A percentile compares a stretch with the other conserved stretches of the same genome.
Conservation (phyloP, 306 rosid species). For the Prunus dulcis region DNA sequence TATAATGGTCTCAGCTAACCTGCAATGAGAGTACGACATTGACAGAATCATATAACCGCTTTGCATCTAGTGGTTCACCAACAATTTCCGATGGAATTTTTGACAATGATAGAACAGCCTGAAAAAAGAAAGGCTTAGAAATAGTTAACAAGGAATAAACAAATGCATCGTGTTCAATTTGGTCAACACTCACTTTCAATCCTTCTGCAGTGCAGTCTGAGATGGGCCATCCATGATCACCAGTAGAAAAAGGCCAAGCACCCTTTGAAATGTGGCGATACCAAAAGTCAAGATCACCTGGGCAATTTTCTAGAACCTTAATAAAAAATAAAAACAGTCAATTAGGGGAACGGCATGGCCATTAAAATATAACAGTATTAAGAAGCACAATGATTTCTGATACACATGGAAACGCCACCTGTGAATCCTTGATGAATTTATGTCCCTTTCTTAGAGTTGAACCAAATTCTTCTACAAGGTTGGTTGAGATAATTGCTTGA, state of each 20-base stretch:
- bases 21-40: slow-evolving; percentile 82
- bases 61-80: slow-evolving; percentile 62
- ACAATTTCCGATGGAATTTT: slow-evolving; percentile 59
- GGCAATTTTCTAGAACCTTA: slow-evolving; percentile 72
- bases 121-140: slow-evolving; percentile 23
- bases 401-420: slow-evolving; percentile 43
- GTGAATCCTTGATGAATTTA: slow-evolving; percentile 62
- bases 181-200: slow-evolving; percentile 48
- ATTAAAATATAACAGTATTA: background rate
- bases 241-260: slow-evolving; percentile 89
- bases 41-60: slow-evolving; percentile 62
- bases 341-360: background rate
- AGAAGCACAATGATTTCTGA: slow-evolving; percentile 12
- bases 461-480: slow-evolving; percentile 64
- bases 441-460: slow-evolving; percentile 73
- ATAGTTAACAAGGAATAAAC: slow-evolving; percentile 15
- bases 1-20: slow-evolving; percentile 44
- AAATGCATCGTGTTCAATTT: slow-evolving; percentile 7
- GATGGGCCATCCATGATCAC: slow-evolving; percentile 96
- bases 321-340: slow-evolving; percentile 7
- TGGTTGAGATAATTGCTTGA: slow-evolving; percentile 85
- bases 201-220: slow-evolving; percentile 97
- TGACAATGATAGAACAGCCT: slow-evolving; percentile 67
- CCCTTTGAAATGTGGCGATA: slow-evolving; percentile 94
- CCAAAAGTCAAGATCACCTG: slow-evolving; percentile 66